Base-by-base conservation (phyloP, 1,284 basidiomycete genomes). In the Ceratobasidium theobromae region DNA sequence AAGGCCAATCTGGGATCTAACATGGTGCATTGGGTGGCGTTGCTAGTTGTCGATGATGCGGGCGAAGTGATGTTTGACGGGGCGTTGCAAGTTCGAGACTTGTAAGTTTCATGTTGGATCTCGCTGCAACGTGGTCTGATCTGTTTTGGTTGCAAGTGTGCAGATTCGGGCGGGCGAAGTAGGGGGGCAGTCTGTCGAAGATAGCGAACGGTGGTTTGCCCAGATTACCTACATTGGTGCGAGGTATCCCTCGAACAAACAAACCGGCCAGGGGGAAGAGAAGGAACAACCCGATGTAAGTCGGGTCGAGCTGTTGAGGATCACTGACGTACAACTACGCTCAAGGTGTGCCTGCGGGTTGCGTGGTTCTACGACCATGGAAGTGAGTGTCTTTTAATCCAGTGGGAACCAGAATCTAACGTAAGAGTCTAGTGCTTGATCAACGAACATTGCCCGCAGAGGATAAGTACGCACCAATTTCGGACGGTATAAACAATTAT, bases 331-430 rank as follows among this genome's bases (percentile, higher is more conserved):
- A 28, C 49, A 38, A 60, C 28, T 23, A 14, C 3, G 11, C 28
- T 25, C n/a, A n/a, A 60, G 57, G 57, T 60, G 6, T 60, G 57
- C 18, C 16, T 60, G 45, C 43, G 28, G 16, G 32, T 60, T 18
- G 43, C 57, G 25, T 60, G 57, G 57, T 60, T 60, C 23, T 60
- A 60, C 32, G 30, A 30, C 27, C 45, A 46, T 35, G 45, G 32
- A 2, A 60, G 57, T 60, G 28, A 23, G 57, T 49, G 23, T 23
- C 3, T 18, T 2, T 45, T 60, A 16, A n/a, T 30, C 28, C 6
- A 30, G 9, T 5, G 16, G 12, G 21, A 8, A 23, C 5, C 16
- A 8, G 16, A 5, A 28, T 6, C 45, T 33, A 48, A 32, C n/a
- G 21, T 35, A 25, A 5, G 23, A 2, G 6, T 21, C 16, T 35